Evolutionary conservation across 306 rosid species (phyloP).

Genomic region (Ochetophila trinervis): DNA sequence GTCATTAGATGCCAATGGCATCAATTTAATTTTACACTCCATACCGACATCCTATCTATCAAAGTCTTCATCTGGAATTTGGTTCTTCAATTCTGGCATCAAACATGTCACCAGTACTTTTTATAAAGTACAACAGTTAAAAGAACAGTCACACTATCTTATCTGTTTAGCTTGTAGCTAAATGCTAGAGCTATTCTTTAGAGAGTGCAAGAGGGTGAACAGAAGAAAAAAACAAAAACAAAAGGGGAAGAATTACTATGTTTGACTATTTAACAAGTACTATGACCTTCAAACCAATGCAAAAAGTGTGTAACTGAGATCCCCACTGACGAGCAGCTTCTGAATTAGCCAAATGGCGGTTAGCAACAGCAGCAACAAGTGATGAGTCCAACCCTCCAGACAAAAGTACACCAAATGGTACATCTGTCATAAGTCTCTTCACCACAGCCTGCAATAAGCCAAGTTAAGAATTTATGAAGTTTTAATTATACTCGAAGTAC

Average conservation of each 20-base stretch:
- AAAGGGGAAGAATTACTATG: background rate
- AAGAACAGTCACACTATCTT: too few relatives aligned
- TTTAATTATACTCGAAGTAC: background rate
- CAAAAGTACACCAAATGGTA: slow-evolving; percentile 93
- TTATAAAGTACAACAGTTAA: background rate
- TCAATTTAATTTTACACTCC: background rate
- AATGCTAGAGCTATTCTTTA: too few relatives aligned
- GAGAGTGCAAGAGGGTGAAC: background rate
- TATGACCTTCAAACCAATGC: slow-evolving; percentile 78
- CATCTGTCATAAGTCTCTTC: slow-evolving; percentile 98
- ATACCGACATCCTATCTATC: background rate
- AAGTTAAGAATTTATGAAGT: background rate
- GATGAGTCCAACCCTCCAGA: slow-evolving; percentile 98
- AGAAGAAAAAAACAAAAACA: background rate
- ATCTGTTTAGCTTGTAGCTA: too few relatives aligned
- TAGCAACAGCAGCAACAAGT: slow-evolving; percentile 89
- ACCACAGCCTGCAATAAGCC: slow-evolving; percentile 68
- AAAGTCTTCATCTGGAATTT: too few relatives aligned
- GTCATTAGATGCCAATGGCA: background rate
- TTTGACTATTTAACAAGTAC: background rate
- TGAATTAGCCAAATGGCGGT: slow-evolving; percentile 60
- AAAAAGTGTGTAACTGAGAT: slow-evolving; percentile 86
- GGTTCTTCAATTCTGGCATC: too few relatives aligned
- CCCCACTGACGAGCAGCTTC: slow-evolving; percentile 89
- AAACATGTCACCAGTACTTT: background rate